Conservation (phyloP, 2,329 filamentous ascomycete species). For the Acrocalymma vagum region DNA sequence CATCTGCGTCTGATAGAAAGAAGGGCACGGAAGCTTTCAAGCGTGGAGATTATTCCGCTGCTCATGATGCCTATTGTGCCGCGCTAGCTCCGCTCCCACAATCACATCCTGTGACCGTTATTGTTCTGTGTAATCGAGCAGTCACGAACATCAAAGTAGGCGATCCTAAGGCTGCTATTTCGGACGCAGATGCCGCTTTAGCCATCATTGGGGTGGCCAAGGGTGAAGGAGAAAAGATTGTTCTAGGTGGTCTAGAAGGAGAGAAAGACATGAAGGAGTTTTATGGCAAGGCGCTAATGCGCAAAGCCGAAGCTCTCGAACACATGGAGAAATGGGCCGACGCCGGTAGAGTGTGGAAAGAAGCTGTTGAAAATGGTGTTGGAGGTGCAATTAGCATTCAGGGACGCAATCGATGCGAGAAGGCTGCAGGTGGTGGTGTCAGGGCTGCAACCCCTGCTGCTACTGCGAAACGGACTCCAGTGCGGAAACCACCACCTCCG, state of each 20-base stretch:
- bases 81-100: conserved; percentile 79
- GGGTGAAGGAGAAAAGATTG: conserved; percentile 82
- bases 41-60: conserved; percentile 87
- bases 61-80: conserved; percentile 81
- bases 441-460: conserved; percentile 23
- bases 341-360: conserved; percentile 80
- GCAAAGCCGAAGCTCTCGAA: conserved; percentile 95
- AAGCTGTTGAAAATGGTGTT: conserved; percentile 82
- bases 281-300: conserved; percentile 90
- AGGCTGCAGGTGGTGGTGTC: conserved; percentile 66
- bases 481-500: conserved; percentile 33
- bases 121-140: conserved; percentile 91
- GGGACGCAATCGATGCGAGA: conserved; percentile 88
- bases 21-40: conserved; percentile 92
- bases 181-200: conserved; percentile 83
- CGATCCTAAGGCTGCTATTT: conserved; percentile 85
- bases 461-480: conserved; percentile 34
- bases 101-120: conserved; percentile 82
- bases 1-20: conserved; percentile 79
- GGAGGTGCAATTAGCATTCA: conserved; percentile 86
- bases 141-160: conserved; percentile 91
- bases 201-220: conserved; percentile 79
- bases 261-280: conserved; percentile 90
- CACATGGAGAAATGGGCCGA: conserved; percentile 95
- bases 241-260: conserved; percentile 66